Conservation (phyloP, 2,329 filamentous ascomycete species). For the Periconia macrospinosa region DNA sequence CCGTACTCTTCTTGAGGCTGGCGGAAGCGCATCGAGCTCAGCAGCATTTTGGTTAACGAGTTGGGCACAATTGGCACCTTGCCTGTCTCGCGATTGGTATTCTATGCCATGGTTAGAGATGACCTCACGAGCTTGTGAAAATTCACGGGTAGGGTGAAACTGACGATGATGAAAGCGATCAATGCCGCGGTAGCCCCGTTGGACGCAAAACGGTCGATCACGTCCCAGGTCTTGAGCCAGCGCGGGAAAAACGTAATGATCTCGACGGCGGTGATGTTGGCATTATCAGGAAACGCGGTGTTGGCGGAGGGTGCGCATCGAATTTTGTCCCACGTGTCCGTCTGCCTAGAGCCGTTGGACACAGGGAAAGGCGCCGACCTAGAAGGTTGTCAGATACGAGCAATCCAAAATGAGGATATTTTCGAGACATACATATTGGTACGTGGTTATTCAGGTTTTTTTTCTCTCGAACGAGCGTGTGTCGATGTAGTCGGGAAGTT, state of each 20-base stretch:
- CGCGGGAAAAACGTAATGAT: constrained; percentile 26
- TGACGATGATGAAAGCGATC: constrained; percentile 14
- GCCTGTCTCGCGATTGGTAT: constrained; percentile 17
- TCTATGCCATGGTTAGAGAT: neutral
- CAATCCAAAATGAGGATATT: no score
- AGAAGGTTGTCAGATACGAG: constrained; percentile 4
- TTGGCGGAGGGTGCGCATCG: constrained; percentile 12
- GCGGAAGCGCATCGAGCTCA: constrained; percentile 15
- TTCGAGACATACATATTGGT: no score
- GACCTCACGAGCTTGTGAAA: neutral
- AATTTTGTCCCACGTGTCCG: neutral
- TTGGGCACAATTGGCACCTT: constrained; percentile 13
- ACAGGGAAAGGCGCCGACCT: constrained; percentile 4
- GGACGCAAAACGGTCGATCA: constrained; percentile 24
- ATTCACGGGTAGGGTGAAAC: neutral
- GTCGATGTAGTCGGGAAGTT: no score
- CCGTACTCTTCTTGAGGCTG: constrained; percentile 6
- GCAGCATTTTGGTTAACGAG: constrained; percentile 20
- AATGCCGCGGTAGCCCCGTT: constrained; percentile 18
- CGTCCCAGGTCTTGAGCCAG: constrained; percentile 22
- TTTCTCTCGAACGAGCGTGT: no score
- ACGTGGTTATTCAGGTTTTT: no score
- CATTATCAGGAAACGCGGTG: constrained; percentile 16
- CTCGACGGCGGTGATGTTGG: constrained; percentile 30
- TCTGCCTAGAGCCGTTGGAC: neutral